phyloP scores from a whole-genome alignment of 257 asterid species.

The Plantago major region DNA sequence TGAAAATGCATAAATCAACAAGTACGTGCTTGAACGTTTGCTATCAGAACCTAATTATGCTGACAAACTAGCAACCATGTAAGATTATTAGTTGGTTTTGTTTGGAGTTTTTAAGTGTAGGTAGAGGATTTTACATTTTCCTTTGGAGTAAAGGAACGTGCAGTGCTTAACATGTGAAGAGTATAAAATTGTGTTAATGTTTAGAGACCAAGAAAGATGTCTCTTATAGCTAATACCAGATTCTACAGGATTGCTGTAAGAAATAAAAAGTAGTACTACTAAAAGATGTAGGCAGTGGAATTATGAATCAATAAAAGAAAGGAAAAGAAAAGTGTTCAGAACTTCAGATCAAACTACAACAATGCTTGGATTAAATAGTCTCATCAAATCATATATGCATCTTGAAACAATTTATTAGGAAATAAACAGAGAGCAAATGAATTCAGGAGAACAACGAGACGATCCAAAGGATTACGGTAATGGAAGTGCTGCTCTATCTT shows the following conservation, averaged over 20 bases:
- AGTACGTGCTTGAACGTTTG: too few relatives aligned
- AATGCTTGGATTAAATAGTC: not conserved
- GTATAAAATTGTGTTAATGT: not conserved
- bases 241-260: too few relatives aligned
- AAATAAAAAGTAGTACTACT: too few relatives aligned
- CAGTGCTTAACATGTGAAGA: constrained; percentile 17
- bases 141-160: constrained; percentile 35
- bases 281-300: not conserved
- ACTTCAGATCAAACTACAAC: not conserved
- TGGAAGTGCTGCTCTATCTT: not conserved
- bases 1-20: too few relatives aligned
- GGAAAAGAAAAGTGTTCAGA: not conserved
- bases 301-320: not conserved
- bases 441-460: not conserved
- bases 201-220: not conserved
- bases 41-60: too few relatives aligned
- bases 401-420: not conserved
- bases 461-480: too few relatives aligned
- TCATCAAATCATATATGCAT: not conserved
- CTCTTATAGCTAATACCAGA: too few relatives aligned
- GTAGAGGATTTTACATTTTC: not conserved
- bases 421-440: not conserved
- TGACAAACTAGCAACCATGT: too few relatives aligned
- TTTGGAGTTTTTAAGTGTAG: not conserved
- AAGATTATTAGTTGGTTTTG: not conserved